A percentile compares a stretch with the other conserved stretches of the same genome.
These are phyloP conservation scores for Arxiozyma heterogenica DNA, from an alignment of 1,139 yeast species.

Conservation along the genomic window DNA sequence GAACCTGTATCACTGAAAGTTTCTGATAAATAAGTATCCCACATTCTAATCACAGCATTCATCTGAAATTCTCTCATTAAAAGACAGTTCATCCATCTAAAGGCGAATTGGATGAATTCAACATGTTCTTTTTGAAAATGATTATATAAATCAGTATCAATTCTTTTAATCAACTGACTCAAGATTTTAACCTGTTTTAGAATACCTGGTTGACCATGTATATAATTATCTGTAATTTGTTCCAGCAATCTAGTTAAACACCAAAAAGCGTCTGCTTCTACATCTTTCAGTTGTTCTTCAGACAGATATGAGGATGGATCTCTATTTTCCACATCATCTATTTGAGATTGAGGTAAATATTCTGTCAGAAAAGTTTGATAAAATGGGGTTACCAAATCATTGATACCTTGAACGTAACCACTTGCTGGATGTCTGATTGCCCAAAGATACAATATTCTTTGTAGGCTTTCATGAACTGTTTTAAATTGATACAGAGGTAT, in stretches of 20 bases:
- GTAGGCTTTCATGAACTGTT: slow-evolving; percentile 68
- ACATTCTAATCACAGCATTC: slow-evolving; percentile 77
- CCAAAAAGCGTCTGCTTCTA: slow-evolving; percentile 97
- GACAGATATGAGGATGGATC: slow-evolving; percentile 58
- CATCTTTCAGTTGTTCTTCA: slow-evolving; percentile 42
- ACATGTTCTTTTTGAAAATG: slow-evolving; percentile 76
- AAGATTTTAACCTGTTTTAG: slow-evolving; percentile 80
- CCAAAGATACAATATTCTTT: slow-evolving; percentile 83
- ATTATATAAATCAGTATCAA: slow-evolving; percentile 60
- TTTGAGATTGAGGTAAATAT: slow-evolving; percentile 38
- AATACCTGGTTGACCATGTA: slow-evolving; percentile 97
- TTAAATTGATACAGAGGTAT: slow-evolving; percentile 60
- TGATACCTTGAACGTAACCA: slow-evolving; percentile 98
- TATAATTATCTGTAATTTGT: slow-evolving; percentile 91
- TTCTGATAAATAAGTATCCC: slow-evolving; percentile 95
- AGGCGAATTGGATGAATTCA: slow-evolving; percentile 89
- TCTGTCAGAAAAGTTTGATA: slow-evolving; percentile 76
- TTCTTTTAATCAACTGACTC: slow-evolving; percentile 66
- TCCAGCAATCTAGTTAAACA: slow-evolving; percentile 83
- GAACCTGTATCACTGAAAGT: slow-evolving; percentile 35
- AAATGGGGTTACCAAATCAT: slow-evolving; percentile 90
- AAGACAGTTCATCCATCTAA: slow-evolving; percentile 98
- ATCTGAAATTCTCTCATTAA: slow-evolving; percentile 87
- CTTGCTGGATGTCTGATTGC: slow-evolving; percentile 96
- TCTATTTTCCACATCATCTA: slow-evolving; percentile 39